Evolutionary conservation across 2,329 filamentous ascomycete species (phyloP).

Genomic region (Fusarium camptoceras): DNA sequence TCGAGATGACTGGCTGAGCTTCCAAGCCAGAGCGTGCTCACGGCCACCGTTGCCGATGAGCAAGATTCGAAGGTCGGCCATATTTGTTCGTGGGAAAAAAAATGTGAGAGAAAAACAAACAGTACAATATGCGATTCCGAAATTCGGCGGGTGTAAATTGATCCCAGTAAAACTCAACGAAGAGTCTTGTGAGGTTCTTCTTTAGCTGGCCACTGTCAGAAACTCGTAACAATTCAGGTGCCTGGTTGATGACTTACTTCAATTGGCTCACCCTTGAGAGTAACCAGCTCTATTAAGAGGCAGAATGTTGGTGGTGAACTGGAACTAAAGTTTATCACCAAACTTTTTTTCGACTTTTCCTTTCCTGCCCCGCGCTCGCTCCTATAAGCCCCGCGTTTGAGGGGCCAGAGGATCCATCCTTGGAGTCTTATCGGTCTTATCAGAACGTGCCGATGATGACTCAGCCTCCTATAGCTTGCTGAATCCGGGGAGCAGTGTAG

Average conservation of each 20-base stretch:
- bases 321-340: conserved; percentile 24
- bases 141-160: conserved; percentile 29
- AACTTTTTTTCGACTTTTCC: conserved; percentile 34
- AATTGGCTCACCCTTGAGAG: conserved; percentile 39
- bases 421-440: conserved; percentile 15
- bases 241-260: not conserved
- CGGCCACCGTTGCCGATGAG: conserved; percentile 94
- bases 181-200: conserved; percentile 18
- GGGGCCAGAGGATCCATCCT: not conserved
- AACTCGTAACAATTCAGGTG: not conserved
- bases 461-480: conserved; percentile 20
- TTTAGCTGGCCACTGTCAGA: conserved; percentile 1
- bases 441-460: conserved; percentile 16
- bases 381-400: conserved; percentile 23
- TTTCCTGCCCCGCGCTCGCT: conserved; percentile 26
- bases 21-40: conserved; percentile 96
- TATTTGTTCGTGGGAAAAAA: conserved; percentile 27
- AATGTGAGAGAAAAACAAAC: conserved; percentile 20
- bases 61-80: conserved; percentile 73
- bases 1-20: conserved; percentile 82
- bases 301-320: conserved; percentile 26
- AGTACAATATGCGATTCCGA: conserved; percentile 32
- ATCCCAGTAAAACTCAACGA: conserved; percentile 9
- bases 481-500: not conserved
- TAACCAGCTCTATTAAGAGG: conserved; percentile 37